These are phyloP conservation scores for Acanthamoeba sp. DNA, from an alignment of 208 protist species.

Conservation along the genomic window DNA sequence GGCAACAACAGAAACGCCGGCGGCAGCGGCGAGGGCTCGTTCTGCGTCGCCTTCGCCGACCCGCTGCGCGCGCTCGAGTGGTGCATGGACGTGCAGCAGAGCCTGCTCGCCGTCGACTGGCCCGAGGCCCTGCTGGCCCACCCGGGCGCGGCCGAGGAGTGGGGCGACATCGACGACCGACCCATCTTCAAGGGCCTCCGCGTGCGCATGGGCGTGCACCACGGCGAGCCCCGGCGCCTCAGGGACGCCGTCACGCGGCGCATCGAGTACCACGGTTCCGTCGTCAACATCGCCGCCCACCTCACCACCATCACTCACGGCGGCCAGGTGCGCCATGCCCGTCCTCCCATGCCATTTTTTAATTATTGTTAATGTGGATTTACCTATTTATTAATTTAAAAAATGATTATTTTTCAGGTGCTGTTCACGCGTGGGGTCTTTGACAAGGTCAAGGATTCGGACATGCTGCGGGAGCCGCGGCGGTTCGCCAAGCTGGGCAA, in stretches of 20 bases:
- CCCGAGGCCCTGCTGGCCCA: slow-evolving; percentile 30
- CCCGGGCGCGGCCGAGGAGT: slow-evolving; percentile 47
- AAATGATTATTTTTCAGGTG: not conserved
- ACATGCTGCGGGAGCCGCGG: not conserved
- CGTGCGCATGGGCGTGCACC: slow-evolving; percentile 19
- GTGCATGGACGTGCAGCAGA: slow-evolving; percentile 25
- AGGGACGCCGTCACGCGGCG: not conserved
- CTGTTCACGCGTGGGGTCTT: not conserved
- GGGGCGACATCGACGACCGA: slow-evolving; percentile 30
- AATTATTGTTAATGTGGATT: too few relatives aligned
- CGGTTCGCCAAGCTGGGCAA: not conserved
- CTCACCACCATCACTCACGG: slow-evolving; percentile 17
- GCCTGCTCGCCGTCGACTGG: slow-evolving; percentile 1
- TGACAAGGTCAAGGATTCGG: not conserved
- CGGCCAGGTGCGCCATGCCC: too few relatives aligned
- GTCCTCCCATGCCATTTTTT: too few relatives aligned
- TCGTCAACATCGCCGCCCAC: not conserved
- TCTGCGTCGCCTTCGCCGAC: slow-evolving; percentile 37
- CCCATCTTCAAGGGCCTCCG: slow-evolving; percentile 22
- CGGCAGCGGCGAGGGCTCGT: slow-evolving; percentile 44
- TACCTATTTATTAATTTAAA: too few relatives aligned
- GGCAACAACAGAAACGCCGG: not conserved
- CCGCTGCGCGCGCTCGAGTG: not conserved
- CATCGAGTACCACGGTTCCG: not conserved
- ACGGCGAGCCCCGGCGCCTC: not conserved